Conservation (phyloP, 495 filamentous ascomycete species). For the Podospora pseudopauciseta region DNA sequence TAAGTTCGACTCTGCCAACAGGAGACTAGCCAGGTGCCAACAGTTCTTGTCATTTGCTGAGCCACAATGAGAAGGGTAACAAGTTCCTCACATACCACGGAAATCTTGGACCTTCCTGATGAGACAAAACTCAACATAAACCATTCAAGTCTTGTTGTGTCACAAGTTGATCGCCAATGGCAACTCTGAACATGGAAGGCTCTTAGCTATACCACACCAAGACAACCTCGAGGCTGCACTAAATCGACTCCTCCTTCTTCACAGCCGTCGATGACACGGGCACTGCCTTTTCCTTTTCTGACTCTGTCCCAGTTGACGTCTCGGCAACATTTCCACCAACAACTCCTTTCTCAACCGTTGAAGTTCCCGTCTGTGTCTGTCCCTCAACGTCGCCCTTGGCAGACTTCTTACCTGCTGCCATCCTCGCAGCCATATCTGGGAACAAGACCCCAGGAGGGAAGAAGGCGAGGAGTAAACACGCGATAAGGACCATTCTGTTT, state of each 20-base stretch:
- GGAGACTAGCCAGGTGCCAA: background rate
- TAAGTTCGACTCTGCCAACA: background rate
- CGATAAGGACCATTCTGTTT: conserved; percentile 36
- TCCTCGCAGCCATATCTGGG: conserved; percentile 38
- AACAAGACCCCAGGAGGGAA: conserved; percentile 41
- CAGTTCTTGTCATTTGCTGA: background rate
- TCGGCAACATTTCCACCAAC: background rate
- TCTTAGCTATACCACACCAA: background rate
- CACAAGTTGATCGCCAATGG: background rate
- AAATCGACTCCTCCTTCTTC: background rate
- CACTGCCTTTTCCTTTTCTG: background rate
- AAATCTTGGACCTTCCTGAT: no score
- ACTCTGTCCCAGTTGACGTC: background rate
- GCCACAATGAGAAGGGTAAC: background rate
- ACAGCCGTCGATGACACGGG: background rate
- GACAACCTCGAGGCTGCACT: background rate
- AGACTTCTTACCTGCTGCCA: conserved; percentile 17
- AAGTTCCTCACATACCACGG: background rate
- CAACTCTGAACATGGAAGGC: background rate
- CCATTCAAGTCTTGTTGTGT: no score
- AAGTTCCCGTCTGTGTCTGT: background rate
- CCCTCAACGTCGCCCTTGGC: background rate
- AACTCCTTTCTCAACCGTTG: background rate
- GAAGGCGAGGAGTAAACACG: conserved; percentile 32
- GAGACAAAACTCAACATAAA: no score